A percentile compares a stretch with the other conserved stretches of the same genome.
phyloP scores from a whole-genome alignment of 805 yeast genomes.

The Monosporozyma servazzii region DNA sequence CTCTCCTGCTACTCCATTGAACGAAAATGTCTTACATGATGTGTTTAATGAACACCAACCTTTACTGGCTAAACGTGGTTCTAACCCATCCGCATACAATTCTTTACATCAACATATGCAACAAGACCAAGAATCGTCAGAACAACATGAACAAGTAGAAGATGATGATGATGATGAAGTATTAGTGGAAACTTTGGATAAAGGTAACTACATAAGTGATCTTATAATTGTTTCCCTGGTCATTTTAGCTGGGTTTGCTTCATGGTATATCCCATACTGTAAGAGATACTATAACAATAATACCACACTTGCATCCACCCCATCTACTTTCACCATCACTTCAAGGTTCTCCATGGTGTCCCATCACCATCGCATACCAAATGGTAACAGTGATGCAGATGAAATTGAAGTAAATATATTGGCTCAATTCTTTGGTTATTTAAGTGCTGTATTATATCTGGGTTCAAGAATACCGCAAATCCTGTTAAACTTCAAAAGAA shows the following conservation, averaged over 20 bases:
- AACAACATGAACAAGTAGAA: conserved; percentile 10
- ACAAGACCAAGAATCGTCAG: conserved; percentile 5
- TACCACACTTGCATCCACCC: neutral
- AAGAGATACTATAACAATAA: conserved; percentile 24
- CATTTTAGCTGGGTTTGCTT: conserved; percentile 69
- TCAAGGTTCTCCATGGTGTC: neutral
- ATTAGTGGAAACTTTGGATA: conserved; percentile 6
- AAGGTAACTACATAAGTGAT: conserved; percentile 23
- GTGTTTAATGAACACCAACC: conserved; percentile 31
- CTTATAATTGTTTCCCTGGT: conserved; percentile 56
- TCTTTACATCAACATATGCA: conserved; percentile 4
- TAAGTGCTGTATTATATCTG: conserved; percentile 63
- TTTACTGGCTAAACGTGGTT: conserved; percentile 7
- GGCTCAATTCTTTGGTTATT: conserved; percentile 82
- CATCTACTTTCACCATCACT: neutral
- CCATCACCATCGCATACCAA: neutral
- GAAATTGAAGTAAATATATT: neutral
- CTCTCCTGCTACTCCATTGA: conserved; percentile 82
- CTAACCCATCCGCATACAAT: neutral
- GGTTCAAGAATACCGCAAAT: conserved; percentile 94
- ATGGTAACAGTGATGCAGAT: neutral
- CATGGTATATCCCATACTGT: conserved; percentile 69
- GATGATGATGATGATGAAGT: conserved; percentile 12
- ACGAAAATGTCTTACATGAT: conserved; percentile 53
- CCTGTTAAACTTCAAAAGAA: conserved; percentile 70